Evolutionary conservation across 352 stramenopile genomes (phyloP), one percentile per base, ranked within the genome.

Genomic region (Phytophthora crassamura): DNA sequence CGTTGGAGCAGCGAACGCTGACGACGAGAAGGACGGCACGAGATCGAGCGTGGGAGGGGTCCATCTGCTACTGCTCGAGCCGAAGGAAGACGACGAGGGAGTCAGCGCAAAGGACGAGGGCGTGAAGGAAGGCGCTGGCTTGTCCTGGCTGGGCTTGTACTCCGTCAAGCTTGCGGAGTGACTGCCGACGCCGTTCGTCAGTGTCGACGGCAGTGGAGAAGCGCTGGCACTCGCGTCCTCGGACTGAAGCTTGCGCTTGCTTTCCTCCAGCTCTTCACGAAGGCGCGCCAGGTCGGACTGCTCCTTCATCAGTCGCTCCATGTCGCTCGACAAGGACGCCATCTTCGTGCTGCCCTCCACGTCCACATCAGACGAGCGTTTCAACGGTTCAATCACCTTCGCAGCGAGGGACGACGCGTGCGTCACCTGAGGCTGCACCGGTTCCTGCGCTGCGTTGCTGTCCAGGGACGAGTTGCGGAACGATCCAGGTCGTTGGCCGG

Each of bases 301-400:
- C 18, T 93, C 75, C 43, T 91, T 88, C 64, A 89, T 87, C 39
- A 93, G 25, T 6, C 60, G 71, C 22, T 89, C 79, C 65, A 86
- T 81, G 32, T 90, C 81, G 0, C 51, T 72, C 34, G 82, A 82
- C 12, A 79, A 40, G 9, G 61, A 64, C 6, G 46, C 16, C 22
- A 67, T 32, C 1, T 64, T 59, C 1, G 57, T 38, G 7, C 49
- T 51, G 16, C n/a, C 42, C 14, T 22, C 41, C 6, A 55, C 10
- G 5, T 67, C 52, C 15, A 48, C 50, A 33, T 58, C 38, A 18
- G 58, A 52, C 5, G 50, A 40, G 5, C 74, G 56, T 35, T 79
- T 73, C 16, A 84, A 43, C 9, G 67, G 74, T 9, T 79, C 74
- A 46, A 84, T 60, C 15, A 81, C 73, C 40, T 77, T 81, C 11